phyloP scores from a whole-genome alignment of 441 rosid genomes.

The Mallotus repandus region DNA sequence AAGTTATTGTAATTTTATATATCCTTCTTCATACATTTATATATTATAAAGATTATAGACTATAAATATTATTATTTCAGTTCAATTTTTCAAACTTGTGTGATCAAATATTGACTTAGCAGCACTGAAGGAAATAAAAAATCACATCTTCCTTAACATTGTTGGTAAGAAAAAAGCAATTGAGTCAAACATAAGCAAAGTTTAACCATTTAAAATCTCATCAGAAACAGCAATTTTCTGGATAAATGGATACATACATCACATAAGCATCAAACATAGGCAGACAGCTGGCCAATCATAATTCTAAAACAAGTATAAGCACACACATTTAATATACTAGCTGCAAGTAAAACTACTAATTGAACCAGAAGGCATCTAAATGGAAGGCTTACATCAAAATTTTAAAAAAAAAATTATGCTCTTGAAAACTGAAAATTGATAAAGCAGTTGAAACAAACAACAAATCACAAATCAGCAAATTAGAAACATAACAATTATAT shows the following conservation, averaged over 20 bases:
- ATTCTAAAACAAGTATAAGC: neutral
- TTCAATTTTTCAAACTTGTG: too few relatives aligned
- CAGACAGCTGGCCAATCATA: too few relatives aligned
- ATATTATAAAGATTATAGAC: too few relatives aligned
- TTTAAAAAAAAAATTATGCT: neutral
- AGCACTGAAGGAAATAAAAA: too few relatives aligned
- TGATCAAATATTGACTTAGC: too few relatives aligned
- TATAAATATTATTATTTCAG: too few relatives aligned
- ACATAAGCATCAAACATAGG: too few relatives aligned
- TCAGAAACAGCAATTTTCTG: neutral
- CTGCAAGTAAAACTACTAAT: neutral
- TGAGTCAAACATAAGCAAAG: conserved; percentile 18
- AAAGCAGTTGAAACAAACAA: neutral
- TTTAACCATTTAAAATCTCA: conserved; percentile 1
- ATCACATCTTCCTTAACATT: too few relatives aligned
- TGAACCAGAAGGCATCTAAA: neutral
- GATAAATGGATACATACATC: neutral
- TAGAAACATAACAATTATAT: neutral
- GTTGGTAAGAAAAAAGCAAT: neutral
- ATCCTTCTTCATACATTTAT: too few relatives aligned
- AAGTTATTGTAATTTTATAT: too few relatives aligned
- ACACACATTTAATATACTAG: too few relatives aligned
- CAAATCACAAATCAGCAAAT: neutral
- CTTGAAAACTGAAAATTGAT: neutral
- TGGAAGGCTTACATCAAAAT: neutral